Evolutionary conservation across 768 basidiomycete species (phyloP).

Genomic region (Filobasidium wieringae): DNA sequence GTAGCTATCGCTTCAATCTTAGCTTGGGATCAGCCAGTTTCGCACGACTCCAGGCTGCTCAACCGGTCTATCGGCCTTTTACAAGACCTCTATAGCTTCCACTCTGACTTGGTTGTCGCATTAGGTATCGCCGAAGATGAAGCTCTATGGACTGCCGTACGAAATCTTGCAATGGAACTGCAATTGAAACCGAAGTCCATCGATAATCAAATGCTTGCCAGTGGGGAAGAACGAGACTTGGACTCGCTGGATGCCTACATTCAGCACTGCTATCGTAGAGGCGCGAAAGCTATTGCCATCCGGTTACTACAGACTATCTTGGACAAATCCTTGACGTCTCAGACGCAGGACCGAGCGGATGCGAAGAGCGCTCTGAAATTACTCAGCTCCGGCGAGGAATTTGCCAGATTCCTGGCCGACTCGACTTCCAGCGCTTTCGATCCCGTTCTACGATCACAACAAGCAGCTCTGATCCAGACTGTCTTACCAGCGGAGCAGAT

Average conservation of each 20-base stretch:
- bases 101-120: neutral
- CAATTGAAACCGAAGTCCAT: conserved; percentile 2
- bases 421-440: conserved; percentile 4
- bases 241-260: neutral
- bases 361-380: conserved; percentile 1
- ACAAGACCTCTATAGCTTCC: neutral
- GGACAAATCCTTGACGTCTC: neutral
- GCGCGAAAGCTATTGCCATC: neutral
- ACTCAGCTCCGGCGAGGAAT: neutral
- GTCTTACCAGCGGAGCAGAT: neutral
- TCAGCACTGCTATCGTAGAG: neutral
- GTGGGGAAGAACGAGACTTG: neutral
- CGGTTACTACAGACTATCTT: neutral
- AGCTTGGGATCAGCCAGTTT: neutral
- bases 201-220: neutral
- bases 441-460: conserved; percentile 2
- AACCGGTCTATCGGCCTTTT: neutral
- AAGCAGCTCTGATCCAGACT: neutral
- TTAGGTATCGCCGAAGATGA: neutral
- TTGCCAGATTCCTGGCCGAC: neutral
- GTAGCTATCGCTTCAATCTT: neutral
- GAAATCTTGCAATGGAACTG: neutral
- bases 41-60: neutral
- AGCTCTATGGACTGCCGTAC: neutral
- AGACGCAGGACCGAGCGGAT: neutral